Percentiles rank a stretch among this genome's conserved stretches.
phyloP scores from a whole-genome alignment of 2,329 filamentous ascomycete species.

The Furcasterigmium furcatum region DNA sequence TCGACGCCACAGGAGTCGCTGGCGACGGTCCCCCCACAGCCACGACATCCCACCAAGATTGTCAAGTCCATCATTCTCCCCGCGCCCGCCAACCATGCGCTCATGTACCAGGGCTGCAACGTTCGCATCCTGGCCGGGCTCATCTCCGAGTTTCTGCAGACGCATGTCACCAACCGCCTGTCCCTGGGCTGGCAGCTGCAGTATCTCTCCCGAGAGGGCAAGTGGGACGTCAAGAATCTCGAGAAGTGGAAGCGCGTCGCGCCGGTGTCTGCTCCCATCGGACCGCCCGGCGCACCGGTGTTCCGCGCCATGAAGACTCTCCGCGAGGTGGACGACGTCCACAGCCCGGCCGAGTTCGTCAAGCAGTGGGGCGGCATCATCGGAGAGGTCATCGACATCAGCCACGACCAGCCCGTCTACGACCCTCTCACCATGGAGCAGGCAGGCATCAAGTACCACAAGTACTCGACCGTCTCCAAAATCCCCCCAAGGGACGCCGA shows the following conservation, averaged over 20 bases:
- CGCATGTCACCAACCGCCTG: slow-evolving; percentile 72
- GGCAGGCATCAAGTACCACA: slow-evolving; percentile 70
- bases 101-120: slow-evolving; percentile 76
- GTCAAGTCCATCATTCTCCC: slow-evolving; percentile 71
- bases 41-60: slow-evolving; percentile 44
- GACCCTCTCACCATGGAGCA: slow-evolving; percentile 66
- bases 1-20: slow-evolving; percentile 40
- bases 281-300: slow-evolving; percentile 43
- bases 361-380: slow-evolving; percentile 63
- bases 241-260: slow-evolving; percentile 82
- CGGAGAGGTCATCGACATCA: slow-evolving; percentile 83
- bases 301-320: slow-evolving; percentile 94
- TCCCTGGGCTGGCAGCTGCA: slow-evolving; percentile 88
- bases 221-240: slow-evolving; percentile 98
- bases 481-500: slow-evolving; percentile 66
- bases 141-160: slow-evolving; percentile 76
- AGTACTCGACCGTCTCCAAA: slow-evolving; percentile 90
- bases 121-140: slow-evolving; percentile 76
- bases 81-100: slow-evolving; percentile 74
- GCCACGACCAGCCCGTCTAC: slow-evolving; percentile 86
- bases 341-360: slow-evolving; percentile 73
- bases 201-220: slow-evolving; percentile 82
- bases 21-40: slow-evolving; percentile 39
- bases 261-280: slow-evolving; percentile 77
- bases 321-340: slow-evolving; percentile 79